Evolutionary conservation across 2,329 filamentous ascomycete genomes (phyloP), one percentile per base, ranked within the genome.

Genomic region (Pseudopyricularia javanii): DNA sequence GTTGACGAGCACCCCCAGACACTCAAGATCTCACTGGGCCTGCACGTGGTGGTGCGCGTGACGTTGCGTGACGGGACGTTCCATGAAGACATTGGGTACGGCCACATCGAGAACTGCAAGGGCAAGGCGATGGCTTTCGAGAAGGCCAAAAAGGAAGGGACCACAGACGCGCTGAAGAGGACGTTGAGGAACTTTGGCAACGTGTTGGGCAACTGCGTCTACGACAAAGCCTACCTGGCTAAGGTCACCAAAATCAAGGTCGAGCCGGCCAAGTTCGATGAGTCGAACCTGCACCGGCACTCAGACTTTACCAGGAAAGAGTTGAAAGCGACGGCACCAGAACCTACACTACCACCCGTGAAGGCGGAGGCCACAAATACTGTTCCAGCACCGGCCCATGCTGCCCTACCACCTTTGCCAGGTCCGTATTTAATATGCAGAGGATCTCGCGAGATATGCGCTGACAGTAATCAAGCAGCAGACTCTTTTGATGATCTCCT

Each of bases 81-180:
- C 64, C 93, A 97, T 65, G 93, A 98, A 77, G 93, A 98, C 64
- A 86, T 97, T 56, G 93, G 93, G 28, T 98, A 98, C 63, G 93
- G 93, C 7, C 88, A 93, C 59, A 95, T 95, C 60, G 91, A 97
- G 67, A 98, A 98, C 63, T 89, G 85, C 67, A 94, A 91, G 69
- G 87, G 88, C 53, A 98, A 98, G 70, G 91, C 91, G 3, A 86
- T 88, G 51, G 93, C 91, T 0, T 98, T 97, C 62, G 93, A 98
- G 66, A 98, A 98, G 70, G 91, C 93, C 1, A 98, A 97, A 73
- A 98, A 98, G 67, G 91, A 97, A 71, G 94, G 89, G 7, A 94
- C 90, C 3, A 97, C 94, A 9, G 93, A 98, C 69, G 93, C 83
- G 1, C 66, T 98, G 64, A 98, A 98, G 70, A 79, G 93, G 59